Percentiles rank a stretch among this genome's conserved stretches.
phyloP scores from a whole-genome alignment of 148 eudicot genomes.

The Diospyros lotus region DNA sequence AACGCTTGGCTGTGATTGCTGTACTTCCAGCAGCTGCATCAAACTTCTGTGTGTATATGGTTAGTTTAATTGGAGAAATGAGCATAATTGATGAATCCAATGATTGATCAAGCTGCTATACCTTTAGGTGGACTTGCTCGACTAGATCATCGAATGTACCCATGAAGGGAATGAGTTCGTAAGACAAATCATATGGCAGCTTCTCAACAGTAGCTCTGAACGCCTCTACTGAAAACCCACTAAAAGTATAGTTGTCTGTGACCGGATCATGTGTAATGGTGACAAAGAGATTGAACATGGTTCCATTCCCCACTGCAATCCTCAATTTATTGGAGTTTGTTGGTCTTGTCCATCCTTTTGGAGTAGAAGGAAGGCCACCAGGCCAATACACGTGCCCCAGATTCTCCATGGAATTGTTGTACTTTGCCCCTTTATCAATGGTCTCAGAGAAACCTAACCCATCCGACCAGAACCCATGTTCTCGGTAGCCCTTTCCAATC shows the following conservation, averaged over 20 bases:
- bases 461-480: neutral
- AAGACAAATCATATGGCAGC: neutral
- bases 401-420: neutral
- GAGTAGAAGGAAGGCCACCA: neutral
- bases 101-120: neutral
- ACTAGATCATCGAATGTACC: constrained; percentile 13
- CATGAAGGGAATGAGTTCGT: neutral
- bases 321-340: neutral
- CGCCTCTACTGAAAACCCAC: constrained; percentile 12
- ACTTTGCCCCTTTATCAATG: neutral
- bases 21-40: constrained; percentile 36
- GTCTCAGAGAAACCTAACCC: neutral
- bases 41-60: constrained; percentile 14
- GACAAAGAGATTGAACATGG: constrained; percentile 4
- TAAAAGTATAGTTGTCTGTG: neutral
- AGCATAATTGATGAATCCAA: neutral
- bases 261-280: neutral
- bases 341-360: constrained; percentile 9
- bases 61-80: neutral
- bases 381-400: neutral
- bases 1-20: constrained; percentile 30
- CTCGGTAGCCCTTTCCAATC: neutral
- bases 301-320: neutral
- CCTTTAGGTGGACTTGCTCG: constrained; percentile 14
- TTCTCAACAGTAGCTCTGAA: neutral